Base-by-base conservation (phyloP, 1,284 basidiomycete species). In the Leccinum laetum region DNA sequence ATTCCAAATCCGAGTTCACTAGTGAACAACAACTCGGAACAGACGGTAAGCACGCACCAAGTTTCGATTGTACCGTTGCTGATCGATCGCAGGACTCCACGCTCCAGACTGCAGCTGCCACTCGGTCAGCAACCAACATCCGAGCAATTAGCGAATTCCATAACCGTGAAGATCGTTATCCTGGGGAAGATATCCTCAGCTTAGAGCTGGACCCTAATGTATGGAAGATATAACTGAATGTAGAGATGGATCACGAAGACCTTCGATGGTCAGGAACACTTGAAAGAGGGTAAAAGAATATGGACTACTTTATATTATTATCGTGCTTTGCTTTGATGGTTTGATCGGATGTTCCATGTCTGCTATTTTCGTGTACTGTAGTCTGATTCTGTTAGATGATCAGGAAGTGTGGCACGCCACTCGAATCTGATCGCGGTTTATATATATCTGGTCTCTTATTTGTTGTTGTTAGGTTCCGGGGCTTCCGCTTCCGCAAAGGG, bases 391-490 rank as follows among this genome's bases (percentile, higher is more conserved):
- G 13, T 39, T 39, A 39, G 37, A 39, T 39, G n/a, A 46, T 46
- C 10, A 46, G n/a, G 10, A 39, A 39, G 37, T 39, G 5, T 7
- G 13, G 0, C 37, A 44, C n/a, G n/a, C n/a, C n/a, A 46, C n/a
- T 46, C 44, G 44, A 46, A 46, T 46, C 44, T 18, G n/a, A 46
- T 46, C n/a, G 5, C 44, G n/a, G 3, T 46, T 18, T 46, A 46
- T 67, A 46, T 67, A 37, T 69, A 37, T 71, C 62, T 65, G 58
- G 65, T 13, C 44, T n/a, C 2, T 24, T 66, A 39, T 68, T 69
- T 76, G 68, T 44, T 18, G 1, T n/a, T 74, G 35, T 71, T 72
- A 62, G 49, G 58, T 64, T 63, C 52, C 32, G 41, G 64, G 53
- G 61, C 37, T 57, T 14, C 13, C 13, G 37, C 37, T 39, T 39